phyloP scores from a whole-genome alignment of 148 eudicot genomes.

The Dianthus caryophyllus region DNA sequence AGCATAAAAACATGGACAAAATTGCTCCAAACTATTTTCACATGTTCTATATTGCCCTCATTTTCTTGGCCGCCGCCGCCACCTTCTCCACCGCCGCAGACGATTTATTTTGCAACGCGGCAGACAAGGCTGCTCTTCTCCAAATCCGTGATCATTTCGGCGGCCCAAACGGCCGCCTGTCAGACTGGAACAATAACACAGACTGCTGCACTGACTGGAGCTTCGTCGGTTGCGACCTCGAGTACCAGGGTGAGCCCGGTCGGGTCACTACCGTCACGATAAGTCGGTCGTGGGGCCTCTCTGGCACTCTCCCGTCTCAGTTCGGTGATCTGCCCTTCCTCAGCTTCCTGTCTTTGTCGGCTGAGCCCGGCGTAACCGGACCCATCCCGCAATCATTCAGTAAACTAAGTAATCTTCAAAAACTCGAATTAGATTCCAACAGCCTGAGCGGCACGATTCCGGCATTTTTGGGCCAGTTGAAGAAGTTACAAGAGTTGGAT shows the following conservation, averaged over 20 bases:
- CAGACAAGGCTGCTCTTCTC: conserved; percentile 35
- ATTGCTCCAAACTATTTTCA: not conserved
- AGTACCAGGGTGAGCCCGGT: conserved; percentile 22
- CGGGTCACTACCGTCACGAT: conserved; percentile 26
- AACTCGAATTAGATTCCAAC: conserved; percentile 29
- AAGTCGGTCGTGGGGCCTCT: conserved; percentile 8
- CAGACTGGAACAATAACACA: conserved; percentile 30
- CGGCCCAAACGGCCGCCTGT: conserved; percentile 17
- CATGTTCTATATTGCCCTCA: conserved; percentile 2
- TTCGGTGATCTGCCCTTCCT: conserved; percentile 38
- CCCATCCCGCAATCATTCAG: conserved; percentile 30
- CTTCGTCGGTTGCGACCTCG: conserved; percentile 28
- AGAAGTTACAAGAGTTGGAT: conserved; percentile 17
- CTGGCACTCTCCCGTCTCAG: conserved; percentile 31
- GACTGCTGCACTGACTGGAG: conserved; percentile 44
- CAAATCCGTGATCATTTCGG: conserved; percentile 28
- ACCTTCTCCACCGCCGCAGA: conserved; percentile 16
- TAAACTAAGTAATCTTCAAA: conserved; percentile 34
- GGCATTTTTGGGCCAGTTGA: conserved; percentile 30
- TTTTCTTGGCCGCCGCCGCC: not conserved
- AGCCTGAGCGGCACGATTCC: conserved; percentile 48
- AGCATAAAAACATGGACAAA: not conserved
- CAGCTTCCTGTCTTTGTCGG: conserved; percentile 23
- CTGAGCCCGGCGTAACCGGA: conserved; percentile 35
- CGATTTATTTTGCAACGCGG: conserved; percentile 32